Percentiles rank a stretch among this genome's conserved stretches.
phyloP scores from a whole-genome alignment of 2,329 filamentous ascomycete species.

The Verticillium dahliae region DNA sequence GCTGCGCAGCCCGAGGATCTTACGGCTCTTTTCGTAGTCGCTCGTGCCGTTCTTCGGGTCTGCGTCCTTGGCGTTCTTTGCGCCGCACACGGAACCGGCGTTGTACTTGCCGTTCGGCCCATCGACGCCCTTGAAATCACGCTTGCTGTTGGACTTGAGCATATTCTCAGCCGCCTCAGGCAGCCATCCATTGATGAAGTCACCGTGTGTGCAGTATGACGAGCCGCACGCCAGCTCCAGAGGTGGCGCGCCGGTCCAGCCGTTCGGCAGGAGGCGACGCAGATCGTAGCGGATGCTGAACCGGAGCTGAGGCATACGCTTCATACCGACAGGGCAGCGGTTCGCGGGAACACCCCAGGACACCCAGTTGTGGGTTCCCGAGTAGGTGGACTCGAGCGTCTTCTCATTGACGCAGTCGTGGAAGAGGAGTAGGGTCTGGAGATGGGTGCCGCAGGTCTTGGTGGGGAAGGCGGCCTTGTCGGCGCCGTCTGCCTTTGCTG shows the following conservation, averaged over 20 bases:
- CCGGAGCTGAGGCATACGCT: slow-evolving; percentile 37
- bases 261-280: slow-evolving; percentile 31
- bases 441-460: slow-evolving; percentile 19
- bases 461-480: slow-evolving; percentile 20
- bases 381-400: slow-evolving; percentile 16
- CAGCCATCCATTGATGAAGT: slow-evolving; percentile 42
- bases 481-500: slow-evolving; percentile 7
- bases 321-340: slow-evolving; percentile 34
- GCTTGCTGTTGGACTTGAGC: slow-evolving; percentile 26
- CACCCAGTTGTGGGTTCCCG: slow-evolving; percentile 9
- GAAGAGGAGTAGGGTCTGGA: slow-evolving; percentile 17
- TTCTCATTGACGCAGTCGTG: slow-evolving; percentile 16
- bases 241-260: slow-evolving; percentile 35
- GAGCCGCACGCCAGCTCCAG: slow-evolving; percentile 33
- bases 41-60: slow-evolving; percentile 32
- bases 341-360: slow-evolving; percentile 16
- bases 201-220: slow-evolving; percentile 36
- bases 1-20: not conserved
- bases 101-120: slow-evolving; percentile 20
- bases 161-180: slow-evolving; percentile 31
- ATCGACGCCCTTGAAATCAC: slow-evolving; percentile 27
- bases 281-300: slow-evolving; percentile 41
- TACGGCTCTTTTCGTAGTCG: slow-evolving; percentile 25
- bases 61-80: slow-evolving; percentile 27
- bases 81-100: slow-evolving; percentile 13